phyloP scores from a whole-genome alignment of 2,329 filamentous ascomycete species.

The Rhynchosporium secalis region DNA sequence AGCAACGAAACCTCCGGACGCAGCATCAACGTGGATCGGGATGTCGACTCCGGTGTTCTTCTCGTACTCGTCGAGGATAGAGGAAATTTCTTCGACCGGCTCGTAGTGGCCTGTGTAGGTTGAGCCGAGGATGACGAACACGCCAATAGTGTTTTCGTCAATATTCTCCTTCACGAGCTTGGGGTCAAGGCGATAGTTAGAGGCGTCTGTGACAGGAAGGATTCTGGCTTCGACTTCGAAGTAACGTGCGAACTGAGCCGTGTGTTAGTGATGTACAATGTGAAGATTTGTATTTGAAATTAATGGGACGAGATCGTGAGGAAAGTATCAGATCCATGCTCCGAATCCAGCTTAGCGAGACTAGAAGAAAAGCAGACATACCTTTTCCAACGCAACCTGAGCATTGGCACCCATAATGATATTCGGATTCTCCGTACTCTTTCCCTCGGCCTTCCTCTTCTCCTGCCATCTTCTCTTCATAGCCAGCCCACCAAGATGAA shows the following conservation, averaged over 20 bases:
- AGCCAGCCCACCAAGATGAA: constrained; percentile 68
- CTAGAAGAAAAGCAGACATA: no score
- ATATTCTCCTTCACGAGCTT: constrained; percentile 64
- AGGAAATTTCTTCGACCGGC: constrained; percentile 66
- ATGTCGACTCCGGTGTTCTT: constrained; percentile 62
- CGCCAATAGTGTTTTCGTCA: constrained; percentile 75
- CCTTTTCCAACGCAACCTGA: constrained; percentile 67
- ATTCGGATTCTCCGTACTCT: constrained; percentile 65
- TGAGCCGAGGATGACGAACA: constrained; percentile 70
- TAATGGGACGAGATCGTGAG: no score
- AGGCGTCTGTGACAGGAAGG: constrained; percentile 61
- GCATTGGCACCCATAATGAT: constrained; percentile 75
- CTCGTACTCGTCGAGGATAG: constrained; percentile 64
- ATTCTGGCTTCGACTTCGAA: constrained; percentile 72
- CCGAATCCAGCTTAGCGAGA: no score
- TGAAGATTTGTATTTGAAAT: no score
- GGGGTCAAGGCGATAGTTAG: constrained; percentile 62
- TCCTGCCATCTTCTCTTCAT: constrained; percentile 78
- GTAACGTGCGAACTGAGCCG: constrained; percentile 62
- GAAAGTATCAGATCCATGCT: no score
- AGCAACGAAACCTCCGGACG: constrained; percentile 61
- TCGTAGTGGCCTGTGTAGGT: constrained; percentile 77
- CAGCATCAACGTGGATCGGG: constrained; percentile 67
- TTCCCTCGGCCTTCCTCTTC: constrained; percentile 57
- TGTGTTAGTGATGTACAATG: no score